Evolutionary conservation across 306 rosid species (phyloP).

Genomic region (Parietaria judaica): DNA sequence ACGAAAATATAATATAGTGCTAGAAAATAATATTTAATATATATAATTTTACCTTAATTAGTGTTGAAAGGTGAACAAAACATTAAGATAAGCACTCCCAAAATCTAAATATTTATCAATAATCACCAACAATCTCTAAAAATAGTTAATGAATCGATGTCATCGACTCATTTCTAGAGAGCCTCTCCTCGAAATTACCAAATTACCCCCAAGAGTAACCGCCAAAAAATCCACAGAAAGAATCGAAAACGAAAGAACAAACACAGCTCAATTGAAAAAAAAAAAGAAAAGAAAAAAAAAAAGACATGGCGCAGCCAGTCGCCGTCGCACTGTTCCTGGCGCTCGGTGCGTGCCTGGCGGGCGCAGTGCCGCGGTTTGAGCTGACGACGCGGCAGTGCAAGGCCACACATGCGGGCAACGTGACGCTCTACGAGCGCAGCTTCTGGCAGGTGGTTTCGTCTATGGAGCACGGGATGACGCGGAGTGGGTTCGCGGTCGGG

Average conservation of each 20-base stretch:
- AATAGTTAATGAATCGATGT: background rate
- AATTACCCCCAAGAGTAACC: slow-evolving; percentile 8
- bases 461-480: slow-evolving; percentile 13
- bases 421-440: background rate
- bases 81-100: too few species aligned
- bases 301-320: slow-evolving; percentile 18
- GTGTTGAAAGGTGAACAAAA: too few species aligned
- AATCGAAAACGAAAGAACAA: background rate
- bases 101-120: too few species aligned
- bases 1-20: too few species aligned
- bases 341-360: background rate
- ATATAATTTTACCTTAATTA: too few species aligned
- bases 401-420: background rate
- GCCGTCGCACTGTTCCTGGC: slow-evolving; percentile 5
- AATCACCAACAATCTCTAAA: too few species aligned
- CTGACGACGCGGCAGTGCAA: slow-evolving; percentile 21
- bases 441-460: background rate
- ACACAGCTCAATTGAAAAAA: background rate
- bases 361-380: slow-evolving; percentile 1
- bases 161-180: background rate
- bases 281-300: background rate
- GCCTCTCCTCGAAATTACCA: background rate
- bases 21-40: too few species aligned
- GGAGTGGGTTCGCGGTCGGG: slow-evolving; percentile 4
- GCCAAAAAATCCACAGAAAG: slow-evolving; percentile 9